Evolutionary conservation across 345 rosid genomes (phyloP), one percentile per base, ranked within the genome.

Genomic region (Turnera subulata): DNA sequence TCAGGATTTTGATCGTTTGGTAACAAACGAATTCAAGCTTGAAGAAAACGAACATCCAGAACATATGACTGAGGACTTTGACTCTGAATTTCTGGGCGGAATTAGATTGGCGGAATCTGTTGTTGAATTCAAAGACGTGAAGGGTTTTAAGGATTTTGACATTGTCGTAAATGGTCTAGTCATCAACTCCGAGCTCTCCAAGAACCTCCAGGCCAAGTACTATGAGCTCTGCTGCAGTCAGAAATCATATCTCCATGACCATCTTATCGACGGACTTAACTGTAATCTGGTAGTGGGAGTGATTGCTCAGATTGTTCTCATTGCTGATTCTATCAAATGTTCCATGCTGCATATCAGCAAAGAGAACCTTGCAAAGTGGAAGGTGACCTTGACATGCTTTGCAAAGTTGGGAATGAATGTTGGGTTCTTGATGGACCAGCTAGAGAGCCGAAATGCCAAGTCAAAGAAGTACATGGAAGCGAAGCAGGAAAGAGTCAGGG

Each of bases 191-290:
- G 56, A 56, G 38, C 62, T 76, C 46, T 39, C 69, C 40, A 54
- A 65, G 43, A 18, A 68, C 60, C 38, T 65, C 15, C 50, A 33
- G n/a, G 19, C 17, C 42, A 72, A 73, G 66, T 72, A 76, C 56
- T 69, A 61, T 20, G 64, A 72, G 17, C 80, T 72, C 39, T 76
- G 80, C 51, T 20, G 67, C 37, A 65, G 69, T 35, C 75, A 69
- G 43, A 65, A 55, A 6, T 23, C 67, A 23, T 65, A 44, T 56
- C 74, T 76, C 35, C 80, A 72, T 11, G 64, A 58, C 10, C 13
- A 52, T 11, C 58, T 76, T 19, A 50, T 67, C 1, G 64, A 50
- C 19, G 68, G 73, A 46, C 70, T 75, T n/a, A 63, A 63, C 43
- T 52, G 46, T 43, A 49, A 47, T 24, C 24, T 75, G 40, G 54